Percentiles rank a stretch among this genome's conserved stretches.
Conservation (phyloP, 305 asterid genomes). For the Lippia alba region DNA sequence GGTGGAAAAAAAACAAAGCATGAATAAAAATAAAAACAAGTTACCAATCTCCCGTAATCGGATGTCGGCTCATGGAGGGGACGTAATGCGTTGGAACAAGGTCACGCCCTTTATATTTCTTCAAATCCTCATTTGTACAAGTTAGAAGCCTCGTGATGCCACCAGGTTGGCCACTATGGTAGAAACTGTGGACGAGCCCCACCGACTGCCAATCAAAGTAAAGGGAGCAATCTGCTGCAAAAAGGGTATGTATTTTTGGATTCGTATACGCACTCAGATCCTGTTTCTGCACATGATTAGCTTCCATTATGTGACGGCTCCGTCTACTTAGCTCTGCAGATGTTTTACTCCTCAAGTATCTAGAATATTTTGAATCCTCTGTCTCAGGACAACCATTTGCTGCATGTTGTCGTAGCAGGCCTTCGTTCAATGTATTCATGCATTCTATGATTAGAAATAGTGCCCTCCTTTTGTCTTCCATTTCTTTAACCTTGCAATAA, state of each 20-base stretch:
- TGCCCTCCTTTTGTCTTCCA: constrained; percentile 54
- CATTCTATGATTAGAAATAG: constrained; percentile 57
- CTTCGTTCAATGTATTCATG: constrained; percentile 65
- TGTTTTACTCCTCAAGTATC: constrained; percentile 61
- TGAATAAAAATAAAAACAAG: not conserved
- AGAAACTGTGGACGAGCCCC: constrained; percentile 70
- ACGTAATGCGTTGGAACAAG: constrained; percentile 74
- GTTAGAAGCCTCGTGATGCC: constrained; percentile 65
- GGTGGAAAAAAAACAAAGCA: no score
- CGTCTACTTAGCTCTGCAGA: constrained; percentile 46
- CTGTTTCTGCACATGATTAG: constrained; percentile 22
- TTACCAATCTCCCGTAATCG: constrained; percentile 71
- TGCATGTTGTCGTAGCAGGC: constrained; percentile 58
- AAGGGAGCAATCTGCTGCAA: constrained; percentile 66
- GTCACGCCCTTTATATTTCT: constrained; percentile 65
- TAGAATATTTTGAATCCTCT: constrained; percentile 57
- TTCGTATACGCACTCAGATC: constrained; percentile 12
- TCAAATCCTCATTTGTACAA: constrained; percentile 65
- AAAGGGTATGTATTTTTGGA: constrained; percentile 70
- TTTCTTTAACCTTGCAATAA: constrained; percentile 50
- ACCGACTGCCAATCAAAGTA: constrained; percentile 78
- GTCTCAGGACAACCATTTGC: constrained; percentile 61
- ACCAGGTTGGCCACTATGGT: constrained; percentile 69
- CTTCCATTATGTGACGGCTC: constrained; percentile 52
- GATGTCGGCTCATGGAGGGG: constrained; percentile 81